phyloP scores from a whole-genome alignment of 2,329 filamentous ascomycete species.

The Juglanconis sp. region DNA sequence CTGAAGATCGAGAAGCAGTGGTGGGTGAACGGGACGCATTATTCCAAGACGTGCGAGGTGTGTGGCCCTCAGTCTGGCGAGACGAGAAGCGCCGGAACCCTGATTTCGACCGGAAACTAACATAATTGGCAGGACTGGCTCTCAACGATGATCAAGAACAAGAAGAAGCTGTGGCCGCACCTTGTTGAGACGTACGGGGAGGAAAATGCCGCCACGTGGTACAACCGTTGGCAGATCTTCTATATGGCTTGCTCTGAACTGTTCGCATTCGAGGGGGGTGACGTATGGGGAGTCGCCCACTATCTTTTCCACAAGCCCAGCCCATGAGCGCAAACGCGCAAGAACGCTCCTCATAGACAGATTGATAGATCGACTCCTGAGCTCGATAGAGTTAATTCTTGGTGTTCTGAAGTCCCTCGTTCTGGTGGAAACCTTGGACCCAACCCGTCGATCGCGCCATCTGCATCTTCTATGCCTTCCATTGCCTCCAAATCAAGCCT shows the following conservation, averaged over 20 bases:
- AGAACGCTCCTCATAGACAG: neutral
- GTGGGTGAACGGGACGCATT: slow-evolving; percentile 69
- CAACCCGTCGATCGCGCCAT: neutral
- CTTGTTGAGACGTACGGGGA: slow-evolving; percentile 64
- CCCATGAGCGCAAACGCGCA: slow-evolving; percentile 8
- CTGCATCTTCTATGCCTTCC: neutral
- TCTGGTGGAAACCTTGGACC: neutral
- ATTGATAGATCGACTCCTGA: neutral
- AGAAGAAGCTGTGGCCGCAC: slow-evolving; percentile 60
- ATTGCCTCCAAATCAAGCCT: neutral
- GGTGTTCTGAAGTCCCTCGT: neutral
- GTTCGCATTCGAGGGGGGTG: slow-evolving; percentile 62
- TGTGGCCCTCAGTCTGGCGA: slow-evolving; percentile 14
- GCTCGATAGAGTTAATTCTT: neutral
- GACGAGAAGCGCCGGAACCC: too few species aligned
- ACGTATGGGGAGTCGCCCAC: slow-evolving; percentile 66
- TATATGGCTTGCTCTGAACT: slow-evolving; percentile 70
- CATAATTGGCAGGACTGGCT: slow-evolving; percentile 54
- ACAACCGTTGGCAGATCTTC: slow-evolving; percentile 69
- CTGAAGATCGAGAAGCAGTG: slow-evolving; percentile 60
- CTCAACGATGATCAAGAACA: slow-evolving; percentile 55
- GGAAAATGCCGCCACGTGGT: slow-evolving; percentile 59
- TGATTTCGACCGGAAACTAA: neutral
- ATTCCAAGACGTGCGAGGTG: slow-evolving; percentile 67
- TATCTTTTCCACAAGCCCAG: slow-evolving; percentile 61